Percentiles rank a stretch among this genome's conserved stretches.
Conservation (phyloP, 2,329 filamentous ascomycete genomes). For the Penicillium sclerotiorum region DNA sequence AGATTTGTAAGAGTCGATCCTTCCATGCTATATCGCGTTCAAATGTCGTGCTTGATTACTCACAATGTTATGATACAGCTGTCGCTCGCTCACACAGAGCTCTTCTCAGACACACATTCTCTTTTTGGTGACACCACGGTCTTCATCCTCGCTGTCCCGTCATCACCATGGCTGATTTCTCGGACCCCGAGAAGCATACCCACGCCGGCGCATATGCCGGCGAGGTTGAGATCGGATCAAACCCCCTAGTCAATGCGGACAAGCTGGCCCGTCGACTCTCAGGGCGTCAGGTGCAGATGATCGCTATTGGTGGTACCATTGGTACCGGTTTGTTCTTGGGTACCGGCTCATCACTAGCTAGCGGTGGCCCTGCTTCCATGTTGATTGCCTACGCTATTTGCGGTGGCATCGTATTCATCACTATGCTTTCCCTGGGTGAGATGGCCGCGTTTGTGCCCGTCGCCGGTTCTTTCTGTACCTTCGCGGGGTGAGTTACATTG, state of each 20-base stretch:
- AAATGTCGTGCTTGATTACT: background rate
- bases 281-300: conserved; percentile 68
- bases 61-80: no score
- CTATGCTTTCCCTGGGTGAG: conserved; percentile 62
- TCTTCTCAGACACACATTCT: background rate
- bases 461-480: conserved; percentile 59
- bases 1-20: conserved; percentile 15
- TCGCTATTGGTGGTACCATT: conserved; percentile 55
- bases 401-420: conserved; percentile 60
- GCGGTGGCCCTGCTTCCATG: conserved; percentile 62
- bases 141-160: background rate
- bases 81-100: background rate
- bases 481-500: conserved; percentile 48
- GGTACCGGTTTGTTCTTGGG: conserved; percentile 64
- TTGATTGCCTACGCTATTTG: conserved; percentile 61
- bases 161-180: conserved; percentile 16
- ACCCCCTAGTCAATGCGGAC: conserved; percentile 42
- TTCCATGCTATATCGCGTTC: background rate
- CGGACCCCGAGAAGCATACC: conserved; percentile 31
- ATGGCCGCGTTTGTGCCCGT: conserved; percentile 63
- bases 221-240: conserved; percentile 13
- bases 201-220: conserved; percentile 16
- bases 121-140: background rate
- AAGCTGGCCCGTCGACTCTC: conserved; percentile 59
- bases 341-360: conserved; percentile 62